Conservation (phyloP, 192 early-diverging fungal species). For the Backusella tarrabulga region DNA sequence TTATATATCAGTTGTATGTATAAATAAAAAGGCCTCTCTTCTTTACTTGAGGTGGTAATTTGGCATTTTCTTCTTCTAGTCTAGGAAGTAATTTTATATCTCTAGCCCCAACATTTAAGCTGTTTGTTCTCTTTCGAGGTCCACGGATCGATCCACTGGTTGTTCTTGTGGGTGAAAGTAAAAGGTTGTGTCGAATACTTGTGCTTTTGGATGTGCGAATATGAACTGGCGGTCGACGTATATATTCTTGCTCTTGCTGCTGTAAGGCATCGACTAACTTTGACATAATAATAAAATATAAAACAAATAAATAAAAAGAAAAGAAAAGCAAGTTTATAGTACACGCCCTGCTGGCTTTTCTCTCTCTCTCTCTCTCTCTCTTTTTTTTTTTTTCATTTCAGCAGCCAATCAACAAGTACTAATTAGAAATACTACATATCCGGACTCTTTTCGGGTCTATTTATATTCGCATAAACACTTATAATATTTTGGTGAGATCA, state of each 20-base stretch:
- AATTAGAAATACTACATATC: too few species aligned
- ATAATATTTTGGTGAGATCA: too few species aligned
- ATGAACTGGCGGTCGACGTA: slow-evolving; percentile 4
- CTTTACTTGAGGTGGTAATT: slow-evolving; percentile 50
- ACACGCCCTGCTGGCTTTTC: too few species aligned
- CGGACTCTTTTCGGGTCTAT: too few species aligned
- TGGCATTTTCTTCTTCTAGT: slow-evolving; percentile 58
- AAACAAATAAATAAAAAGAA: neutral
- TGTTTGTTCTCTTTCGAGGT: slow-evolving; percentile 9
- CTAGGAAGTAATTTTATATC: slow-evolving; percentile 34
- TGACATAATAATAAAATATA: neutral
- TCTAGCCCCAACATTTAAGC: neutral
- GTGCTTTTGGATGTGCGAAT: slow-evolving; percentile 5
- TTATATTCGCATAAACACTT: too few species aligned
- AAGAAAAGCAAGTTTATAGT: neutral
- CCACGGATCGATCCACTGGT: slow-evolving; percentile 6
- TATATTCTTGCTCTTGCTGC: slow-evolving; percentile 6
- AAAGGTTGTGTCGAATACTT: slow-evolving; percentile 8
- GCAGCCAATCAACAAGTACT: neutral
- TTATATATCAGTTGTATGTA: neutral
- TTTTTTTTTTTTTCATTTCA: neutral
- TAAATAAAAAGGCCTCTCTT: neutral
- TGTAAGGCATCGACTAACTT: neutral
- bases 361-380: too few species aligned
- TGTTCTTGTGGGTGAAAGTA: slow-evolving; percentile 6